Evolutionary conservation across 2,329 filamentous ascomycete species (phyloP).

Genomic region (Tolypocladium guangdongense): DNA sequence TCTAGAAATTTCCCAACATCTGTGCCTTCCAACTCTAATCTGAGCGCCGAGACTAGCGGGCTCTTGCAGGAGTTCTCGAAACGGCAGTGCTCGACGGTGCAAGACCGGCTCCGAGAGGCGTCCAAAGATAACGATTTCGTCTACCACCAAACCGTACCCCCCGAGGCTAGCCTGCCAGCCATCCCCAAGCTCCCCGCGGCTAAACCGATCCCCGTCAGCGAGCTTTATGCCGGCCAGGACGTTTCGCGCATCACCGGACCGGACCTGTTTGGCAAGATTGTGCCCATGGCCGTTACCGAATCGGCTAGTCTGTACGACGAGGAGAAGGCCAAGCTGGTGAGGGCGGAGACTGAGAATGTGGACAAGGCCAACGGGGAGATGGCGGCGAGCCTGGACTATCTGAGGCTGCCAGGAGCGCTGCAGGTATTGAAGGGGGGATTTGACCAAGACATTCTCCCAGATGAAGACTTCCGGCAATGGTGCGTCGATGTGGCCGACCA

Average conservation of each 20-base stretch:
- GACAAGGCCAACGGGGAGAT: constrained; percentile 92
- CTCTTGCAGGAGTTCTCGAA: constrained; percentile 73
- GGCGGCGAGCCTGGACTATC: constrained; percentile 86
- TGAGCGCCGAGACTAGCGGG: constrained; percentile 66
- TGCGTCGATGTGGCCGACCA: constrained; percentile 86
- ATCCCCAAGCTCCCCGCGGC: constrained; percentile 89
- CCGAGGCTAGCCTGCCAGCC: constrained; percentile 67
- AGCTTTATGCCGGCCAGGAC: constrained; percentile 93
- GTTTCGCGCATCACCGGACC: constrained; percentile 95
- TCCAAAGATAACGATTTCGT: constrained; percentile 96
- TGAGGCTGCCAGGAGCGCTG: constrained; percentile 79
- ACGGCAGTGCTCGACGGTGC: constrained; percentile 67
- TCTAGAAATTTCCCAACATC: constrained; percentile 73
- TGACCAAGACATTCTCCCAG: constrained; percentile 77
- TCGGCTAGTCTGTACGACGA: constrained; percentile 96
- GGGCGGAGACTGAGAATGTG: constrained; percentile 87
- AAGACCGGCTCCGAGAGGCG: constrained; percentile 67
- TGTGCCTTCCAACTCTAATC: constrained; percentile 69
- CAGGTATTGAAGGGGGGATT: constrained; percentile 89
- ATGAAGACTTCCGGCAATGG: constrained; percentile 89
- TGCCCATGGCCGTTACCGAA: constrained; percentile 91
- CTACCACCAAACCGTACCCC: constrained; percentile 86
- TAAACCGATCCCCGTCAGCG: constrained; percentile 93
- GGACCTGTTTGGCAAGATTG: constrained; percentile 93
- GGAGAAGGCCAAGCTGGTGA: constrained; percentile 91